These are phyloP conservation scores for Leptographium wingfieldii DNA, from an alignment of 2,329 filamentous ascomycete species.

Conservation along the genomic window DNA sequence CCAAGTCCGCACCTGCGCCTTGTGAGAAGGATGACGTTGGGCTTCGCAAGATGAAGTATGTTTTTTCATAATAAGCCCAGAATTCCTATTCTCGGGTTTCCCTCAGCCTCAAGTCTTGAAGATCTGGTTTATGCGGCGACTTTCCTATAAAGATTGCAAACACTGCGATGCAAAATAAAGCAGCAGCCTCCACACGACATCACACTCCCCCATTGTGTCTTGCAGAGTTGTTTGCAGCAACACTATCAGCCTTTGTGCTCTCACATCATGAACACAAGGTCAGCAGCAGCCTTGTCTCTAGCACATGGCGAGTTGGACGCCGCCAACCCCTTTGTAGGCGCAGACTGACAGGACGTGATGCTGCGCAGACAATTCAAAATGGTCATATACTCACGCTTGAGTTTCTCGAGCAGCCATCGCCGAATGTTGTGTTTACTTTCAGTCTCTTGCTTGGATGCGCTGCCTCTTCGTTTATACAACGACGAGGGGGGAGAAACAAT, in stretches of 20 bases:
- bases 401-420: constrained; percentile 19
- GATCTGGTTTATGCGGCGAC: too few relatives aligned
- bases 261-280: not conserved
- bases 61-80: too few relatives aligned
- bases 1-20: too few relatives aligned
- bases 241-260: not conserved
- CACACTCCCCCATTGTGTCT: not conserved
- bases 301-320: too few relatives aligned
- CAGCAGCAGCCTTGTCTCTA: too few relatives aligned
- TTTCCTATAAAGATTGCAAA: too few relatives aligned
- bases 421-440: constrained; percentile 20
- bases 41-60: too few relatives aligned
- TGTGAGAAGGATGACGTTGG: too few relatives aligned
- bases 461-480: constrained; percentile 23
- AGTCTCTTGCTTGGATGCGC: constrained; percentile 23
- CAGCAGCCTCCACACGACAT: too few relatives aligned
- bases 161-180: too few relatives aligned
- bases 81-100: too few relatives aligned
- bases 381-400: not conserved
- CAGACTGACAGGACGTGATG: not conserved
- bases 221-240: not conserved
- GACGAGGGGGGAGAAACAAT: constrained; percentile 17
- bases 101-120: too few relatives aligned
- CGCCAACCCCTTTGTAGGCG: not conserved
- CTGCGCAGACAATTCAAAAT: not conserved